Base-by-base conservation (phyloP, 176 grass and related monocot species). In the Triticum monococcum region DNA sequence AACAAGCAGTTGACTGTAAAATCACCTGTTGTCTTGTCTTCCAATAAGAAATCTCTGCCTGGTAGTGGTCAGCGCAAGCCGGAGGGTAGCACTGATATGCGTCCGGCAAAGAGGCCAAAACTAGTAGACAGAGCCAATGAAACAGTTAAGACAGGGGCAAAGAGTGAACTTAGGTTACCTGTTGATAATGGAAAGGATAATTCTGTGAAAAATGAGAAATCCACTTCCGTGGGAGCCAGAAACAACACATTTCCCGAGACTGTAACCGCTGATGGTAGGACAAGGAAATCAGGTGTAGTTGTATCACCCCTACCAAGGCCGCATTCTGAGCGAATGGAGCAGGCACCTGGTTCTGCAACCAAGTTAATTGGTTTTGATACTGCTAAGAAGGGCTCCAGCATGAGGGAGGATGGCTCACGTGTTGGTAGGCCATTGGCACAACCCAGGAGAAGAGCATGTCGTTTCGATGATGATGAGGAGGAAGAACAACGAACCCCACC, bases 401-500 rank as follows among this genome's bases (percentile, higher is more conserved):
- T 86, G 64, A 91, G 85, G 81, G 86, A 88, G 26, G 88, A 81
- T 82, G 32, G 16, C 18, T 85, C 64, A 28, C 25, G 62, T 83
- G 79, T 82, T 36, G 73, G 77, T 65, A 95, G 20, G 69, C 84
- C 89, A 82, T 68, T 61, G 35, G 72, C 23, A 40, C 90, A 87
- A 68, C 73, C 84, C 79, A 93, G 82, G 85, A 90, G 94, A 85
- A 96, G 85, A 88, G 85, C 90, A 6, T 90, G 90, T 77, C 77
- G 78, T 12, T 45, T 91, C 89, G 89, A 94, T 71, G 92, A 96
- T 71, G 92, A 92, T 7, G 87, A 94, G 2, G 78, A 86, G 68
- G 91, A 94, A 93, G 94, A 92, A 77, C 87, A 90, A 31, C 81
- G 79, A 56, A 93, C 92, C 65, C 94, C 90, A 70, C 74, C 93